These are phyloP conservation scores for Alternaria ventricosa DNA, from an alignment of 2,329 filamentous ascomycete genomes.

Conservation along the genomic window DNA sequence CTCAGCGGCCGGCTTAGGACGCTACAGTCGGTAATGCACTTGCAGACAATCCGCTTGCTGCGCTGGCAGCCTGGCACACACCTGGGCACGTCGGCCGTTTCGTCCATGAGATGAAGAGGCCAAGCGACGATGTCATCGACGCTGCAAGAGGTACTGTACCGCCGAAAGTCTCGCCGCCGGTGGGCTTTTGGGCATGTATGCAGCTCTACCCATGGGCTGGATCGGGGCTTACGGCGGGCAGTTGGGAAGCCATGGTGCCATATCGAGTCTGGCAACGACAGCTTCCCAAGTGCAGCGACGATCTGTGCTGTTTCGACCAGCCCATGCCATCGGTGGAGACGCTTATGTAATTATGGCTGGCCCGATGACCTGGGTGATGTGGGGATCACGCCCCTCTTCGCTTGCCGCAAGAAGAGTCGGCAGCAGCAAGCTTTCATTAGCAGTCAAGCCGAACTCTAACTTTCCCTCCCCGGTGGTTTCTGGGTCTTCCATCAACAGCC, in stretches of 20 bases:
- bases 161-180: slow-evolving; percentile 3
- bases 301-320: slow-evolving; percentile 10
- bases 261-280: slow-evolving; percentile 3
- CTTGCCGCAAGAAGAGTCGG: slow-evolving; percentile 26
- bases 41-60: slow-evolving; percentile 2
- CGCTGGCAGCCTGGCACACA: slow-evolving; percentile 5
- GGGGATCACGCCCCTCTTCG: slow-evolving; percentile 22
- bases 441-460: not conserved
- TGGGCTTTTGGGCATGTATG: slow-evolving; percentile 4
- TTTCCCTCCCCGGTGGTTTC: not conserved
- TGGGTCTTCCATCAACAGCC: not conserved
- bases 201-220: slow-evolving; percentile 8
- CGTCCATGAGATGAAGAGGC: not conserved
- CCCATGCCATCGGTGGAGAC: slow-evolving; percentile 15
- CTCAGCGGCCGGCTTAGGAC: not conserved
- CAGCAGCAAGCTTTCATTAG: slow-evolving; percentile 9
- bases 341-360: slow-evolving; percentile 12
- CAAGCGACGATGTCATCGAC: not conserved
- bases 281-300: not conserved
- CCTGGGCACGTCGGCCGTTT: not conserved
- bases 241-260: not conserved
- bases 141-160: not conserved
- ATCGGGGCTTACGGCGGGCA: not conserved
- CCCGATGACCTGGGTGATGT: slow-evolving; percentile 30
- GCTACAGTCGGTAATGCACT: not conserved